Percentiles rank a stretch among this genome's conserved stretches.
Evolutionary conservation across 2,329 filamentous ascomycete species (phyloP).

Genomic region (Cladophialophora carrionii): DNA sequence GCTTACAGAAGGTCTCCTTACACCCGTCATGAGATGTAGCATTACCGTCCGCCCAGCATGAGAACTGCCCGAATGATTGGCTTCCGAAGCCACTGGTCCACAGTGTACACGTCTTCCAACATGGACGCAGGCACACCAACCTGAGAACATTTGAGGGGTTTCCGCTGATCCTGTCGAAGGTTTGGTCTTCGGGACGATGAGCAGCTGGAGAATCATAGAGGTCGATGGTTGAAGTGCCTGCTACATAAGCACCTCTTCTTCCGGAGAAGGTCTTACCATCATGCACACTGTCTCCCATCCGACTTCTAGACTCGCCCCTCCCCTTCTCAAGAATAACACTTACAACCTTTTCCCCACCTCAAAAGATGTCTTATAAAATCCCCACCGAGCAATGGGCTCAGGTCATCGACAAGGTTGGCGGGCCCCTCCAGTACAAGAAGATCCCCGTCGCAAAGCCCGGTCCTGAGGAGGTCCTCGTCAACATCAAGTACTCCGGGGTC

Average conservation of each 20-base stretch:
- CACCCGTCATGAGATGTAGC: constrained; percentile 35
- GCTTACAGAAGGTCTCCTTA: constrained; percentile 31
- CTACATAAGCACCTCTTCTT: constrained; percentile 29
- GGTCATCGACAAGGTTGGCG: constrained; percentile 80
- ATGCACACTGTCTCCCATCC: background rate
- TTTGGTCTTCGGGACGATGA: background rate
- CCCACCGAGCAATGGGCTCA: constrained; percentile 89
- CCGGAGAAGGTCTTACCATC: background rate
- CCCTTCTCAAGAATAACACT: background rate
- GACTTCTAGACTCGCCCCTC: background rate
- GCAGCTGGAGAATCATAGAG: constrained; percentile 27
- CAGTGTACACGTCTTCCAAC: constrained; percentile 24
- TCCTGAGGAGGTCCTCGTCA: constrained; percentile 87
- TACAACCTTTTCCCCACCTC: background rate
- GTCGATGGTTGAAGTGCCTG: constrained; percentile 13
- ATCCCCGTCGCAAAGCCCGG: constrained; percentile 81
- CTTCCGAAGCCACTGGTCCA: constrained; percentile 17
- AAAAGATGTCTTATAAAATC: constrained; percentile 53
- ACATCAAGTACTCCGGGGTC: constrained; percentile 87
- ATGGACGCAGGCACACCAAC: constrained; percentile 8
- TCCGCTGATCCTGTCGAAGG: constrained; percentile 33
- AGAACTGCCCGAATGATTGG: constrained; percentile 16
- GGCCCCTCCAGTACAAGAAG: constrained; percentile 58
- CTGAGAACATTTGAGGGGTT: constrained; percentile 31
- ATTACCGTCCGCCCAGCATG: constrained; percentile 9